Evolutionary conservation across 1,284 basidiomycete species (phyloP), one percentile per base, ranked within the genome.

Genomic region (Fomitiporia mediterranea): DNA sequence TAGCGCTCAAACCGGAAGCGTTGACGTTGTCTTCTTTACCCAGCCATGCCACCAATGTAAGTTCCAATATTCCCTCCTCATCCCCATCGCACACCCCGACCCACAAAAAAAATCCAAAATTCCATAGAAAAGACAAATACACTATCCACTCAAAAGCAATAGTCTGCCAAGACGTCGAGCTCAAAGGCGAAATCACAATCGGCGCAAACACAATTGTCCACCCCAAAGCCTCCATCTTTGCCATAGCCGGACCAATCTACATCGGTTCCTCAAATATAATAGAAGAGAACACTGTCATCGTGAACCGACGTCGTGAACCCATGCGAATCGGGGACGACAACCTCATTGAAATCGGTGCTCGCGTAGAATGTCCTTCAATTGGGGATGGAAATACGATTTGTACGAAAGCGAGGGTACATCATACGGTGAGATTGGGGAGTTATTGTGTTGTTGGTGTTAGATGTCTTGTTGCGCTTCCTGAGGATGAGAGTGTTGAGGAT

Each of bases 271-370:
- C 88, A 54, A 95, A 92, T 68, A 91, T 98, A 64, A 82, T 99
- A 53, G 96, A 98, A 67, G 96, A 98, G 69, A 80, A 81, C 6
- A 89, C 83, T 2, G 85, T 94, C 62, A 84, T 98, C 59, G 85
- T 95, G 56, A 96, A 97, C 68, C 78, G 88, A 63, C 72, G 82
- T 47, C 91, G 89, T 65, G 85, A 88, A 66, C 80, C 87, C n/a
- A 91, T 98, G 86, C 78, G 82, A 17, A 93, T 99, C 51, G 96
- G 96, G 9, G 86, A 95, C 66, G 82, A 89, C 57, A 98, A 98
- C 69, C 74, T 94, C 51, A 96, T 99, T 67, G 92, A 97, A 73
- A 93, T 96, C 49, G 91, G 88, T 8, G 92, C 87, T 69, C 84
- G 91, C 34, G 80, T 97, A 48, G 94, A 97, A 72, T 88, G 83